phyloP scores from a whole-genome alignment of 768 basidiomycete species.

The Boletus fagicola region DNA sequence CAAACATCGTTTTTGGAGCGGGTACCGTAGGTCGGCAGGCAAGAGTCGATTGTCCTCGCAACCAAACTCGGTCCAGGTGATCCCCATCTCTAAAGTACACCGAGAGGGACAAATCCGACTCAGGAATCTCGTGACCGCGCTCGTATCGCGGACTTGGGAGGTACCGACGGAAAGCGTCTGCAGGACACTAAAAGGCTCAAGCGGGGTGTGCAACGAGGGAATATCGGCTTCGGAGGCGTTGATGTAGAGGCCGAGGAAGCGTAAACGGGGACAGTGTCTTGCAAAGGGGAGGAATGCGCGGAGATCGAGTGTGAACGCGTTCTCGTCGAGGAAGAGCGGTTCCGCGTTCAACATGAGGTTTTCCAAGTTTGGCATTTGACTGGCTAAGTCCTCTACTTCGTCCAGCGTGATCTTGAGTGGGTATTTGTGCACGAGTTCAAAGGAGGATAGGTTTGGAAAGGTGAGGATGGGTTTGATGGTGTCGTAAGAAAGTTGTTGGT shows the following conservation, averaged over 20 bases:
- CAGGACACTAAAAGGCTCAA: conserved; percentile 24
- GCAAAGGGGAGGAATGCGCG: conserved; percentile 41
- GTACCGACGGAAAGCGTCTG: conserved; percentile 46
- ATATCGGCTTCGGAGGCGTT: conserved; percentile 31
- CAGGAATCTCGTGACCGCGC: conserved; percentile 50
- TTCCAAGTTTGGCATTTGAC: conserved; percentile 44
- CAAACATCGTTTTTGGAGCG: conserved; percentile 25
- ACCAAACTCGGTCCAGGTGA: conserved; percentile 44
- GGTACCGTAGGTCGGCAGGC: neutral
- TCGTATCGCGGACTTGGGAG: conserved; percentile 44
- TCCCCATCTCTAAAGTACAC: conserved; percentile 44
- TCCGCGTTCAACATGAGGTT: conserved; percentile 47
- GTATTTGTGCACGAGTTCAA: conserved; percentile 33
- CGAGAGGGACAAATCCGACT: conserved; percentile 47
- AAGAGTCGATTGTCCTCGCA: conserved; percentile 13
- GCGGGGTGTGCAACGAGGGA: neutral
- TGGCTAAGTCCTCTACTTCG: conserved; percentile 47
- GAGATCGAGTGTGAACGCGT: conserved; percentile 34
- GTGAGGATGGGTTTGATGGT: conserved; percentile 38
- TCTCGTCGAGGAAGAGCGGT: conserved; percentile 33
- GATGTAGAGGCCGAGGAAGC: conserved; percentile 38
- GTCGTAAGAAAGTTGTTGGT: conserved; percentile 34
- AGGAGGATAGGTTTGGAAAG: conserved; percentile 32
- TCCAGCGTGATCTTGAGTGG: conserved; percentile 36
- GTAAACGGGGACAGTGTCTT: conserved; percentile 37